phyloP scores from a whole-genome alignment of 2,329 filamentous ascomycete species.

The Fonsecaea monophora region DNA sequence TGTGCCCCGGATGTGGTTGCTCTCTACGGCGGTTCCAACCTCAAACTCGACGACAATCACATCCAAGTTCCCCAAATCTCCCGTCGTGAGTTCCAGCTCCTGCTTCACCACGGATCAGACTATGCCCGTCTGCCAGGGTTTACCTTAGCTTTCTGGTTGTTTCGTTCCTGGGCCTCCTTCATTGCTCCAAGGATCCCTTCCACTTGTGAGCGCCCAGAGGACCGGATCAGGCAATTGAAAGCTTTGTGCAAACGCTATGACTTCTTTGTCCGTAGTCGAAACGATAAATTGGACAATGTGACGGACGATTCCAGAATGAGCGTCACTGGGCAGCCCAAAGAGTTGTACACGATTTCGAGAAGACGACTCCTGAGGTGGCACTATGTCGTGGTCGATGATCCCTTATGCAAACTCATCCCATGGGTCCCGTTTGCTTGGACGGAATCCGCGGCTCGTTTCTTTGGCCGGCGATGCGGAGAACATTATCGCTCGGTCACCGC shows the following conservation, averaged over 20 bases:
- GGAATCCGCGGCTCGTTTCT: background rate
- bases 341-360: background rate
- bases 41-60: background rate
- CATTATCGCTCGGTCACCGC: conserved; percentile 24
- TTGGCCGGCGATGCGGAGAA: background rate
- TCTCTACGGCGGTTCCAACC: background rate
- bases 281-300: background rate
- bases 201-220: background rate
- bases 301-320: background rate
- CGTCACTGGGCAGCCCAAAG: background rate
- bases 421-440: background rate
- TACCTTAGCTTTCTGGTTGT: background rate
- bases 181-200: background rate
- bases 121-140: background rate
- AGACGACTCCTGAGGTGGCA: background rate
- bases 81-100: conserved; percentile 2
- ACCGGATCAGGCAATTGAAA: background rate
- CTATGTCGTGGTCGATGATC: background rate
- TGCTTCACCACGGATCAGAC: background rate
- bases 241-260: background rate
- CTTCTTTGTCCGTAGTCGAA: background rate
- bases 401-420: conserved; percentile 5
- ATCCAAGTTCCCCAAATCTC: background rate
- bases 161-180: background rate
- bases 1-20: background rate